Evolutionary conservation across 2,329 filamentous ascomycete genomes (phyloP), one percentile per base, ranked within the genome.

Genomic region (Reticulascus tulasneorum): DNA sequence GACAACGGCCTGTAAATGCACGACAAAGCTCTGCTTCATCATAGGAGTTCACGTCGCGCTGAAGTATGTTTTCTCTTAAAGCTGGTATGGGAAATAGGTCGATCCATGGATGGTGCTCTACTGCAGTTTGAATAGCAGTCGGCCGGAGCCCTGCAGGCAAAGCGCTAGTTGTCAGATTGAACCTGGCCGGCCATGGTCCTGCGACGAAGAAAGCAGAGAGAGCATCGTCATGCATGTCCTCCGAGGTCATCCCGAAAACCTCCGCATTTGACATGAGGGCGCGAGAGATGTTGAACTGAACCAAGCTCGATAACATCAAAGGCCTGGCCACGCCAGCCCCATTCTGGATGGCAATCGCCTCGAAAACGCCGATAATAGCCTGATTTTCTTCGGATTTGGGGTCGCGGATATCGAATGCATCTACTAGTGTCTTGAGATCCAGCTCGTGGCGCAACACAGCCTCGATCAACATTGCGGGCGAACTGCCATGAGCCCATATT

Each of bases 81-180:
- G 29, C 36, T 4, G 61, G 52, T 9, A 61, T 47, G 2, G 60
- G 61, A 18, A 64, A 47, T 1, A 63, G 43, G 45, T 63, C 60
- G 7, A 63, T 36, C 55, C 60, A 64, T 2, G 58, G 58, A 25
- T 61, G 56, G 26, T 64, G 61, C 2, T 41, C 33, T 1, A 50
- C 42, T 2, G 44, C 29, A 19, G 46, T 39, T 37, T 62, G 59
- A n/a, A 58, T 40, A 2, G n/a, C n/a, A n/a, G n/a, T n/a, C n/a
- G n/a, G n/a, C n/a, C n/a, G n/a, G n/a, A n/a, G n/a, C n/a, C n/a
- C n/a, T n/a, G n/a, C 19, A 8, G 38, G 38, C 9, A 41, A n/a
- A n/a, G n/a, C n/a, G 10, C 13, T 12, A 7, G 23, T 31, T 15
- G n/a, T 18, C 26, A 4, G 4, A 19, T 28, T 31, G 9, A 23